Evolutionary conservation across 2,329 filamentous ascomycete species (phyloP), one percentile per base, ranked within the genome.

Genomic region (Pseudovirgaria hyperparasitica): DNA sequence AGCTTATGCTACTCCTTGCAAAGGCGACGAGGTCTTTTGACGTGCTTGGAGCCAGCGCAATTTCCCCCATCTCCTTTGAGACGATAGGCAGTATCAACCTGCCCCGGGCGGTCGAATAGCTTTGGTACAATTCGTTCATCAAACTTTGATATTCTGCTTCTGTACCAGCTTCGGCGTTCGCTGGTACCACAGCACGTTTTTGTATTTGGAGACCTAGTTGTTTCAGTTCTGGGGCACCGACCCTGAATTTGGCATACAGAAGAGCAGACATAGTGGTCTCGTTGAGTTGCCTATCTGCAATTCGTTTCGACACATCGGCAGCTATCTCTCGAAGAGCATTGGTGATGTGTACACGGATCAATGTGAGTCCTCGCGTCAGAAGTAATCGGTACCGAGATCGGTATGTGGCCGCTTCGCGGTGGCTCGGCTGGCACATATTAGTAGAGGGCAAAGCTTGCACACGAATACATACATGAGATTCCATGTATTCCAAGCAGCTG

Each of bases 401-500:
- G 50, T 94, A 96, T 2, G 79, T 74, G 35, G 85, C 77, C 3
- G 86, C 77, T 52, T 96, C 87, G 36, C 82, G 80, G 49, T 94
- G 92, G 6, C 72, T 73, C 6, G 81, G 70, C 78, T 84, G 40
- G 11, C 13, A 27, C 33, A 13, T 3, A 24, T 33, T 20, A 28
- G 18, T n/a, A 11, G 12, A 9, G 11, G 19, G 4, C 9, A 26
- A 24, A 2, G 8, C 4, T 9, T 13, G 11, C 16, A 19, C 33
- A n/a, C 14, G 11, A 27, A 10, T 19, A 52, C 76, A 50, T 55
- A 85, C 80, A 59, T 94, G 82, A 27, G 72, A 66, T 34, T 81
- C 71, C 85, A 96, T 94, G 48, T 96, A 96, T 16, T 76, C 77
- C 40, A 98, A 72, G 50, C 87, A 98, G 28, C 82, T 74, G 54